Base-by-base conservation (phyloP, 2,329 filamentous ascomycete genomes). In the Fusarium falciforme region DNA sequence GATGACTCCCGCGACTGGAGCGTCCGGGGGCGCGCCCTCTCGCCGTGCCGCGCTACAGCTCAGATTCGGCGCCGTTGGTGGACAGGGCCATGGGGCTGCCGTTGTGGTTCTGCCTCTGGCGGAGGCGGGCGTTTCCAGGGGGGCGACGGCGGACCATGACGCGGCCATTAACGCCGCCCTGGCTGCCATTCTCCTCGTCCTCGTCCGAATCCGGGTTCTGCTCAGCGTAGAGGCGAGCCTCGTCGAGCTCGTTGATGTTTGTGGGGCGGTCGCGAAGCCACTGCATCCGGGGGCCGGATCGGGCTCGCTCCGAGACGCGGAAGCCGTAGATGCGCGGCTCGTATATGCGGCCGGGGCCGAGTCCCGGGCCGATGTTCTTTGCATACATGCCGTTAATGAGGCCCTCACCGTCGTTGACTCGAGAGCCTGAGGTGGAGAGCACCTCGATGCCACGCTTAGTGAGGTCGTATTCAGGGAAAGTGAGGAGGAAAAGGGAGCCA, bases 251-350 rank as follows among this genome's bases (percentile, higher is more conserved):
- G 49, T 88, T 91, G 64, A 98, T 87, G 79, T 98, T 91, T 16
- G 87, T 87, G 0, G 96, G 96, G 80, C 95, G 93, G 83, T 93
- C 92, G 76, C 96, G 91, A 77, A 99, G 86, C 96, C 96, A 99
- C 81, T 95, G 95, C 96, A 99, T 99, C 70, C 96, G 90, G 14
- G 96, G 96, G 0, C 96, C 96, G 27, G 94, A 95, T 76, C 93
- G 91, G 47, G 96, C 94, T 67, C 95, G 89, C 83, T 98, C 96
- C 20, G 94, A 96, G 25, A 99, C 96, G 71, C 93, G 91, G 86
- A 99, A 99, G 31, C 96, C 96, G 84, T 98, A 99, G 81, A 99
- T 98, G 76, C 92, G 93, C 68, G 96, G 95, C 81, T 98, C 94
- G 84, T 98, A 98, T 78, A 98, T 94, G 82, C 92, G 94, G 68